Conservation (phyloP, 139 green algal species). For the Monoraphidium neglectum region DNA sequence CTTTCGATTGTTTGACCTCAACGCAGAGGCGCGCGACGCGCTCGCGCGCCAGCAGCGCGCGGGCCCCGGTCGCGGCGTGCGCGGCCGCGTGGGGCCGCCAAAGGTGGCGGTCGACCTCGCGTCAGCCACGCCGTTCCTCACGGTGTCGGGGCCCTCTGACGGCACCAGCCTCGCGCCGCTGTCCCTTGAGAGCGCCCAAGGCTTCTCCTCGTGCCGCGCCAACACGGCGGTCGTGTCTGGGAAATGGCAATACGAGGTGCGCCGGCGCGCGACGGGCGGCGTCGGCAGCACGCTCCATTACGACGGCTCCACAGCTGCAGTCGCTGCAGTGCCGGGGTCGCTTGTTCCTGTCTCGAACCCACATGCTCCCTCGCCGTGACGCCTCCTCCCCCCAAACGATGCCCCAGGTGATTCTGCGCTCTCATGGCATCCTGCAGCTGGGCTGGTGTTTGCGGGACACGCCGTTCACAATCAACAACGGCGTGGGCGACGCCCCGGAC, state of each 20-base stretch:
- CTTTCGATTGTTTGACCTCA: too few relatives aligned
- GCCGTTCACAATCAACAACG: constrained; percentile 91
- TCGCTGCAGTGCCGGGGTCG: too few relatives aligned
- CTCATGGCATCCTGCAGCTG: constrained; percentile 86
- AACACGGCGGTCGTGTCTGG: constrained; percentile 75
- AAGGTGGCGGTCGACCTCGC: constrained; percentile 22
- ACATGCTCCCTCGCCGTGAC: too few relatives aligned
- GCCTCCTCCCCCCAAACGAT: too few relatives aligned
- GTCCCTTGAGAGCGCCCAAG: constrained; percentile 47
- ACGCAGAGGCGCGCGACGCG: too few relatives aligned
- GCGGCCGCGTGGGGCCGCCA: constrained; percentile 34
- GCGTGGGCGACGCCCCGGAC: constrained; percentile 88
- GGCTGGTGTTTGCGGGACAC: constrained; percentile 85
- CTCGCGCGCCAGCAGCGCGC: too few relatives aligned
- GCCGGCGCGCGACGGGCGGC: too few relatives aligned
- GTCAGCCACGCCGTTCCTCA: neutral
- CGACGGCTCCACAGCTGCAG: too few relatives aligned
- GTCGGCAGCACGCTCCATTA: too few relatives aligned
- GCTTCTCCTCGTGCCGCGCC: constrained; percentile 78
- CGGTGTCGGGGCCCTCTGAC: neutral
- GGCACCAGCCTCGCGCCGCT: constrained; percentile 3
- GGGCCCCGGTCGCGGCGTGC: too few relatives aligned
- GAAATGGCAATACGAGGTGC: constrained; percentile 89
- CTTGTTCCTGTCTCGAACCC: too few relatives aligned
- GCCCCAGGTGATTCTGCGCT: constrained; percentile 36